A percentile compares a stretch with the other conserved stretches of the same genome.
phyloP scores from a whole-genome alignment of 352 stramenopile genomes.

The Globisporangium yorkense region DNA sequence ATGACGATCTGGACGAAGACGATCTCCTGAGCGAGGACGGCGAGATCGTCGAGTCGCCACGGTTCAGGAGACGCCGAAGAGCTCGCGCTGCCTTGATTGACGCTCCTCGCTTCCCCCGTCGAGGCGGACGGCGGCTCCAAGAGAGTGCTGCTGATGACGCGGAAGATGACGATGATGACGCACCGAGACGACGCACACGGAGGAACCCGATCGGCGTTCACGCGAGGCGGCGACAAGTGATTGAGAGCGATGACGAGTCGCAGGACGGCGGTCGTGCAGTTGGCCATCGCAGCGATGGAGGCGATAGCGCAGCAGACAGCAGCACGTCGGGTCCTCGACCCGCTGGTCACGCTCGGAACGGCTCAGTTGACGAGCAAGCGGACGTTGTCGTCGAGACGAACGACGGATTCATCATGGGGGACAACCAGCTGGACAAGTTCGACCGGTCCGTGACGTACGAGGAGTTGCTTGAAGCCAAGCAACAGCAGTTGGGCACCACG shows the following conservation, averaged over 20 bases:
- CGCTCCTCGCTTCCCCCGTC: conserved; percentile 21
- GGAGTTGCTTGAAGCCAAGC: conserved; percentile 55
- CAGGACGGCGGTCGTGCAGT: background rate
- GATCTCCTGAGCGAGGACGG: conserved; percentile 42
- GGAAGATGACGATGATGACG: conserved; percentile 8
- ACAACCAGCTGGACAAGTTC: conserved; percentile 81
- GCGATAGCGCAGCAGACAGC: conserved; percentile 14
- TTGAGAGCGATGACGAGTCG: conserved; percentile 13
- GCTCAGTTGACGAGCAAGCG: conserved; percentile 16
- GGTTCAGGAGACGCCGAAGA: conserved; percentile 30
- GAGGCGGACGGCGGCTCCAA: conserved; percentile 30
- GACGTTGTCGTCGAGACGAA: conserved; percentile 78
- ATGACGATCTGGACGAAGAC: conserved; percentile 49
- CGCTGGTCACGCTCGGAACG: background rate
- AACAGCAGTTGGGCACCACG: conserved; percentile 23
- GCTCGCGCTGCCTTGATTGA: conserved; percentile 15
- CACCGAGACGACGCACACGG: conserved; percentile 11
- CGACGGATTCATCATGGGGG: conserved; percentile 74
- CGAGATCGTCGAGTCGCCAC: conserved; percentile 22
- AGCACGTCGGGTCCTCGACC: conserved; percentile 4
- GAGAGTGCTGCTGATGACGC: conserved; percentile 2
- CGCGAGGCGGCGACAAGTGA: conserved; percentile 3
- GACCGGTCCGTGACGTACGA: conserved; percentile 58
- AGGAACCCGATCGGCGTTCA: background rate
- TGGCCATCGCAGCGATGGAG: background rate